phyloP scores from a whole-genome alignment of 306 rosid genomes.

The Citrullus mucosospermus region DNA sequence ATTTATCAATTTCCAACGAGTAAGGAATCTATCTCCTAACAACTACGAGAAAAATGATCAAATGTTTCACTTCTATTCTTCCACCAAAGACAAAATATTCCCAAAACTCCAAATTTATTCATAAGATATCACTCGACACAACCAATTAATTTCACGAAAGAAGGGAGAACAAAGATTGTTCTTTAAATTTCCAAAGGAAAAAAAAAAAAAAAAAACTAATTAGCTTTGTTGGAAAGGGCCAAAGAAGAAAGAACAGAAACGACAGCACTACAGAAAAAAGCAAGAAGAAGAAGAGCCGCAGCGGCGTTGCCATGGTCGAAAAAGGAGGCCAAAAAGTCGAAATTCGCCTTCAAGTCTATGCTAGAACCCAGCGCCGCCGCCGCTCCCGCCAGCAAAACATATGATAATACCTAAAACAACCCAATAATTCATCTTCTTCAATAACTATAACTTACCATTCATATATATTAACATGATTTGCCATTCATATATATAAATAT shows the following conservation, averaged over 20 bases:
- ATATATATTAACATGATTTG: no score
- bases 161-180: neutral
- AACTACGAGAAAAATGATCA: no score
- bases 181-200: neutral
- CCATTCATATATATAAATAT: neutral
- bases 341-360: neutral
- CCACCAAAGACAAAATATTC: neutral
- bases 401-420: neutral
- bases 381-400: neutral
- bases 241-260: constrained; percentile 17
- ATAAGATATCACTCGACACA: neutral
- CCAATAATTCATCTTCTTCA: no score
- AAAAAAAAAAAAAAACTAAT: neutral
- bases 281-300: constrained; percentile 11
- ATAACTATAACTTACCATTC: neutral
- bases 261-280: constrained; percentile 13
- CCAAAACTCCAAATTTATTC: neutral
- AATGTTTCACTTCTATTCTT: no score
- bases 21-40: no score
- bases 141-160: neutral
- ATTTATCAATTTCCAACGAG: no score
- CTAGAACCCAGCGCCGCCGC: constrained; percentile 20
- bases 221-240: constrained; percentile 9
- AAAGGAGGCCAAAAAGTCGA: neutral
- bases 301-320: neutral